phyloP scores from a whole-genome alignment of 169 alveolate species.

The Miamiensis avidus region DNA sequence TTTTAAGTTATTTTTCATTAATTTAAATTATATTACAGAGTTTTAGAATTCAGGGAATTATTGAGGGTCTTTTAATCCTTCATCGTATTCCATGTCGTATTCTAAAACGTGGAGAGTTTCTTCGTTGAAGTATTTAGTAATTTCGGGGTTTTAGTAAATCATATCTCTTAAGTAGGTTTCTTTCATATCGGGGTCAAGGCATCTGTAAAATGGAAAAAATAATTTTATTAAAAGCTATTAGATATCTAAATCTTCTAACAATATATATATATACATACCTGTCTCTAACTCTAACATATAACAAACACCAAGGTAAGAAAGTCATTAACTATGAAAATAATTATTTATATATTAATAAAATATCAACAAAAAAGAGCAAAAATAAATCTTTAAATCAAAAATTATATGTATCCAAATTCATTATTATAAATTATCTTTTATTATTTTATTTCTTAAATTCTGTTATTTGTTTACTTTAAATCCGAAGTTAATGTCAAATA shows the following conservation, averaged over 20 bases:
- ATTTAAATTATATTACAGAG: slow-evolving; percentile 15
- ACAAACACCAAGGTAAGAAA: slow-evolving; percentile 29
- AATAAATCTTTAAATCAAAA: too few species aligned
- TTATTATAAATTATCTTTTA: too few species aligned
- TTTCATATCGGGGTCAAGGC: slow-evolving; percentile 49
- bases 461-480: slow-evolving; percentile 51
- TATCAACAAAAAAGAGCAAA: background rate
- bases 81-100: slow-evolving; percentile 44
- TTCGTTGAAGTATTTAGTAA: slow-evolving; percentile 37
- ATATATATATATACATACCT: background rate
- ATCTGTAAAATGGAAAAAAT: background rate
- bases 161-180: slow-evolving; percentile 53
- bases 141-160: slow-evolving; percentile 42
- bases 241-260: background rate
- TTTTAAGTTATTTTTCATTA: too few species aligned
- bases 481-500: slow-evolving; percentile 37
- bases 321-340: slow-evolving; percentile 28
- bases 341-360: background rate
- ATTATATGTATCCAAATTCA: background rate
- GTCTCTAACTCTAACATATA: slow-evolving; percentile 50
- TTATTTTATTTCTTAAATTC: too few species aligned
- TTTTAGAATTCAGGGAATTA: slow-evolving; percentile 54
- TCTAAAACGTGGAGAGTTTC: slow-evolving; percentile 50
- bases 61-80: slow-evolving; percentile 37
- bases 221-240: too few species aligned